These are phyloP conservation scores for Styphnolobium japonicum DNA, from an alignment of 306 rosid species.

Conservation along the genomic window DNA sequence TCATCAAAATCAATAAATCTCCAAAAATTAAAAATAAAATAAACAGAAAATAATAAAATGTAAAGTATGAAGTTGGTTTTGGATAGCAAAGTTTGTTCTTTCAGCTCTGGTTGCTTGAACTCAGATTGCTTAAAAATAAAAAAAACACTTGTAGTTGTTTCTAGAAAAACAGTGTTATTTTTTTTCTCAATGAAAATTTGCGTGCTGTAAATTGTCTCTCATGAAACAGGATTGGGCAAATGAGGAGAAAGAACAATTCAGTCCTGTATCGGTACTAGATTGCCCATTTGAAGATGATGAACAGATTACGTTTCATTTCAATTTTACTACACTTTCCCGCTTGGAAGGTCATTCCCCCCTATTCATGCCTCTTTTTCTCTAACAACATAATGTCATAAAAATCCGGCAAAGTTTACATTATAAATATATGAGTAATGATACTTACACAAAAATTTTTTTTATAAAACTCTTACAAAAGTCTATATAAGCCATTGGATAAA, in stretches of 20 bases:
- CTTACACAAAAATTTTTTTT: no score
- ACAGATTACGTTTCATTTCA: conserved; percentile 33
- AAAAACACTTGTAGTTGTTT: not conserved
- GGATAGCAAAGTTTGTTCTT: not conserved
- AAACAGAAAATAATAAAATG: not conserved
- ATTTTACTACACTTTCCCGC: conserved; percentile 9
- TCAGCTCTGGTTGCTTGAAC: not conserved
- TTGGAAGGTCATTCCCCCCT: conserved; percentile 38
- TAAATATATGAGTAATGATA: no score
- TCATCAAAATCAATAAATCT: not conserved
- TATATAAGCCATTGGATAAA: no score
- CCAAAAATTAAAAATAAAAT: not conserved
- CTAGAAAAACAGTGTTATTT: not conserved
- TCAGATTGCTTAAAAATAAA: not conserved
- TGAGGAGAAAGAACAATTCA: conserved; percentile 71
- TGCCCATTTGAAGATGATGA: conserved; percentile 78
- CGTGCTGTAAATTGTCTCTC: not conserved
- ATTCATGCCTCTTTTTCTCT: not conserved
- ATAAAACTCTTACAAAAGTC: no score
- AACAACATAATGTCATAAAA: not conserved
- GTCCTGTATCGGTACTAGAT: conserved; percentile 81
- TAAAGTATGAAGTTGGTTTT: no score
- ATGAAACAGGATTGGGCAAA: conserved; percentile 57
- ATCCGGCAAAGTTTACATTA: not conserved
- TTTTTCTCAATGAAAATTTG: not conserved